Conservation (phyloP, 2,329 filamentous ascomycete species). For the Zasmidium citrigriseum region DNA sequence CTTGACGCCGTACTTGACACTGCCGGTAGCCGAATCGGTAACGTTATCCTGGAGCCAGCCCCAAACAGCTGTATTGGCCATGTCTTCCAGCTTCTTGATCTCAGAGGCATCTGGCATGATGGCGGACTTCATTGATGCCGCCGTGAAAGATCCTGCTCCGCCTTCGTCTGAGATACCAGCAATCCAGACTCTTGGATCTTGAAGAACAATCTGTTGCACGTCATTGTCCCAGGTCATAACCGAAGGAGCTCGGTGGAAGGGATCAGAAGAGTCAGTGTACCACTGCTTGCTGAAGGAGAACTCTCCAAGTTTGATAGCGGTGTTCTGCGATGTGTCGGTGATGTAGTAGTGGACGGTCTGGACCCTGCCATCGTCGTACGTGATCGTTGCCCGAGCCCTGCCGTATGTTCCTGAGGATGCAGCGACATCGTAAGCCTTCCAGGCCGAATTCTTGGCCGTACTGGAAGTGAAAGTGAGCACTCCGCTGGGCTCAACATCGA, state of each 20-base stretch:
- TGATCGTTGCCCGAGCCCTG: slow-evolving; percentile 50
- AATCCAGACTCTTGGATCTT: slow-evolving; percentile 58
- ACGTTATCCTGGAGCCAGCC: slow-evolving; percentile 47
- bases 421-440: slow-evolving; percentile 44
- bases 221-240: slow-evolving; percentile 58
- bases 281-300: slow-evolving; percentile 59
- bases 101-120: slow-evolving; percentile 53
- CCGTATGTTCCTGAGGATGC: slow-evolving; percentile 52
- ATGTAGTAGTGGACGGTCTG: slow-evolving; percentile 61
- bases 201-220: slow-evolving; percentile 38
- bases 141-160: slow-evolving; percentile 58
- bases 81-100: slow-evolving; percentile 55
- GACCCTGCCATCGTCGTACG: slow-evolving; percentile 49
- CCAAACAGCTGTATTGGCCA: slow-evolving; percentile 55
- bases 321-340: slow-evolving; percentile 49
- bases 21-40: slow-evolving; percentile 4
- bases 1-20: slow-evolving; percentile 49
- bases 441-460: slow-evolving; percentile 24
- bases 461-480: slow-evolving; percentile 40
- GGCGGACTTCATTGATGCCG: slow-evolving; percentile 57
- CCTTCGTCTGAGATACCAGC: slow-evolving; percentile 62
- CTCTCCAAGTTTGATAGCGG: slow-evolving; percentile 49
- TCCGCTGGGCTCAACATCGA: slow-evolving; percentile 42
- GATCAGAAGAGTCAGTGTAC: slow-evolving; percentile 54
- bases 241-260: slow-evolving; percentile 56